Conservation (phyloP, 306 rosid species). For the Prunus salicina region DNA sequence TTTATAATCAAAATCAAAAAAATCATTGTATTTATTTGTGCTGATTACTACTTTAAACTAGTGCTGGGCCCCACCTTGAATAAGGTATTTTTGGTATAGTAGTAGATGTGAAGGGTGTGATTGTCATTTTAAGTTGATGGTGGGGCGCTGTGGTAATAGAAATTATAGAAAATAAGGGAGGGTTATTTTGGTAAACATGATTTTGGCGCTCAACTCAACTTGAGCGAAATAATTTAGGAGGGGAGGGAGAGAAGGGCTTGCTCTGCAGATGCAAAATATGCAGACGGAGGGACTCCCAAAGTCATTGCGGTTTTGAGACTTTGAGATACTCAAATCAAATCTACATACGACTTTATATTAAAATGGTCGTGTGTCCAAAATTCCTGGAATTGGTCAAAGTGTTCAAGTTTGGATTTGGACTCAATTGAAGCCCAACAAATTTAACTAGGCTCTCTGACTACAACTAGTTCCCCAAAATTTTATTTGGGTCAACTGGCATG, state of each 20-base stretch:
- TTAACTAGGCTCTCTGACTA: too few species aligned
- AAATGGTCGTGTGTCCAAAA: neutral
- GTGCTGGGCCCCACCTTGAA: too few species aligned
- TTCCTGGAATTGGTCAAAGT: neutral
- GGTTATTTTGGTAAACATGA: neutral
- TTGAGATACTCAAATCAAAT: too few species aligned
- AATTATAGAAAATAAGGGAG: neutral
- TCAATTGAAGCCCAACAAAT: neutral
- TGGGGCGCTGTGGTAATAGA: neutral
- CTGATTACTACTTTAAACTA: too few species aligned
- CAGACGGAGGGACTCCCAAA: neutral
- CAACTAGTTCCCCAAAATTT: too few species aligned
- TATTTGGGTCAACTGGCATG: too few species aligned
- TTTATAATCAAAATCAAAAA: too few species aligned
- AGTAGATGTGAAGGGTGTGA: neutral
- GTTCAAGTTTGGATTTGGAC: neutral
- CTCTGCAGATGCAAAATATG: neutral
- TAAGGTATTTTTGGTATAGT: too few species aligned
- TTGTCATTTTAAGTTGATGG: neutral
- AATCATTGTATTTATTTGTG: too few species aligned
- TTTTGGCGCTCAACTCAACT: slow-evolving; percentile 40
- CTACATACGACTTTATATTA: neutral
- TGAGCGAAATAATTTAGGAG: slow-evolving; percentile 1
- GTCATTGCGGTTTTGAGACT: neutral
- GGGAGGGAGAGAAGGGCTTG: slow-evolving; percentile 7